Evolutionary conservation across 2,329 filamentous ascomycete genomes (phyloP).

Genomic region (Trichophyton schoenleinii): DNA sequence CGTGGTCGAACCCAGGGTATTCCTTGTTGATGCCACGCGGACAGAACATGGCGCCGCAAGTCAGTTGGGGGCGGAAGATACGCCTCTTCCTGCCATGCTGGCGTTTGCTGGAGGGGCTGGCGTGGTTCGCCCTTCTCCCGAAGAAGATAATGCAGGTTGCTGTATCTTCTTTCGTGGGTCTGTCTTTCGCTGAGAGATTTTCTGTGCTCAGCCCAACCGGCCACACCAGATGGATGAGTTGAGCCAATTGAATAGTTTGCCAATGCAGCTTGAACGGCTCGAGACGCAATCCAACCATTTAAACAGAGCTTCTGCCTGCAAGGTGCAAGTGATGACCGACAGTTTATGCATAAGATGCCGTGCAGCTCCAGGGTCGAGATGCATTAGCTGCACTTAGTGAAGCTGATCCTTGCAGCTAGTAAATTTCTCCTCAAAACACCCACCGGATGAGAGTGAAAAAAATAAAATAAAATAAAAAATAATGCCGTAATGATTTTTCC

Average conservation of each 20-base stretch:
- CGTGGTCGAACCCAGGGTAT: not conserved
- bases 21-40: conserved; percentile 6
- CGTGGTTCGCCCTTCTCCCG: not conserved
- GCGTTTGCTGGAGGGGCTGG: not conserved
- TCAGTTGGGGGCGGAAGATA: not conserved
- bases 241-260: not conserved
- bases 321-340: not conserved
- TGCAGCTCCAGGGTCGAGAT: not conserved
- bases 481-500: not conserved
- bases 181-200: not conserved
- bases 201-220: not conserved
- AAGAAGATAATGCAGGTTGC: not conserved
- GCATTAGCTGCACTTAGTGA: not conserved
- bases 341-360: not conserved
- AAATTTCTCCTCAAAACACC: not conserved
- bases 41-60: not conserved
- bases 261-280: not conserved
- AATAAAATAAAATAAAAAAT: not conserved
- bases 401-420: not conserved
- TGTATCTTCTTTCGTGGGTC: not conserved
- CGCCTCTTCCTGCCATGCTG: not conserved
- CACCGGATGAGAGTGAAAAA: not conserved
- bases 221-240: not conserved
- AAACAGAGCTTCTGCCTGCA: not conserved
- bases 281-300: not conserved